phyloP scores from a whole-genome alignment of 495 filamentous ascomycete species.

The Hypoxylon rickii region DNA sequence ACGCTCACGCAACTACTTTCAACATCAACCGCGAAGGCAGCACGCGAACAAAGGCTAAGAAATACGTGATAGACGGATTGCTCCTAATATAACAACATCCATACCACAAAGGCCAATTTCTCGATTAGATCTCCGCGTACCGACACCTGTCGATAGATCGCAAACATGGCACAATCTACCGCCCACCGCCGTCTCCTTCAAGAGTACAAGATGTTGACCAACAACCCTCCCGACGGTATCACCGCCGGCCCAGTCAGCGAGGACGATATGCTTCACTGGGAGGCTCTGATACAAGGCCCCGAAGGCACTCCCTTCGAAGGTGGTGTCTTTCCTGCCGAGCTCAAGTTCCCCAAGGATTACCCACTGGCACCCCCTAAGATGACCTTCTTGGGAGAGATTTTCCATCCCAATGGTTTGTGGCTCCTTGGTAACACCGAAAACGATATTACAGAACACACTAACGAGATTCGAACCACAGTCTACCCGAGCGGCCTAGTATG shows the following conservation, averaged over 20 bases:
- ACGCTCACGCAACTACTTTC: too few relatives aligned
- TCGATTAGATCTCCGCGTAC: neutral
- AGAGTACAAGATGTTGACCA: conserved; percentile 81
- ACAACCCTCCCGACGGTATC: conserved; percentile 89
- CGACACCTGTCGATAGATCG: neutral
- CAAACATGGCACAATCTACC: conserved; percentile 63
- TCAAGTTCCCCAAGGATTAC: conserved; percentile 96
- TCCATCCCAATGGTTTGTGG: conserved; percentile 83
- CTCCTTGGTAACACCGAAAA: neutral
- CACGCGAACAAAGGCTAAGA: too few relatives aligned
- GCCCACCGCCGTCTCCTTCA: conserved; percentile 94
- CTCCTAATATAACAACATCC: too few relatives aligned
- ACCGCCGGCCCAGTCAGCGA: conserved; percentile 91
- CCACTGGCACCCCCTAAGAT: conserved; percentile 91
- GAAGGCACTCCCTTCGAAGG: conserved; percentile 95
- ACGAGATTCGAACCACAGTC: conserved; percentile 57
- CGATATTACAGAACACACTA: neutral
- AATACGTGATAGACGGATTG: too few relatives aligned
- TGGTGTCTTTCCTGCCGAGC: conserved; percentile 89
- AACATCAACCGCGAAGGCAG: too few relatives aligned
- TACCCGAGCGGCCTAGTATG: conserved; percentile 91
- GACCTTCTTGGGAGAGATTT: conserved; percentile 90
- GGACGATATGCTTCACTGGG: conserved; percentile 96
- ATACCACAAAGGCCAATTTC: neutral
- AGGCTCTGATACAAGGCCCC: conserved; percentile 93